Evolutionary conservation across 1,284 basidiomycete species (phyloP).

Genomic region (Gomphus sp.): DNA sequence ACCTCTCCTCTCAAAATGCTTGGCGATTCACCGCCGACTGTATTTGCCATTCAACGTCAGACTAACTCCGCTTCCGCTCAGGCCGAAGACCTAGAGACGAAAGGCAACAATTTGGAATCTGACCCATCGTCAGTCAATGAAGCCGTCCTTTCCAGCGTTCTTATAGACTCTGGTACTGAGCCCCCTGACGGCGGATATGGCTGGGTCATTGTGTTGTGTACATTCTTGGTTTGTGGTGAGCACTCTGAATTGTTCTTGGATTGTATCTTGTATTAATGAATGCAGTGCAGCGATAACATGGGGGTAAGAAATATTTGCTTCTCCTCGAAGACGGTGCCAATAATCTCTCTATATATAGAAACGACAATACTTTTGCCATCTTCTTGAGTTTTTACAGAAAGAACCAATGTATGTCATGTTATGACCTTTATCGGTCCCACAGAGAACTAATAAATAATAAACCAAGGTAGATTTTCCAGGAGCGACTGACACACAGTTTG

Average conservation of each 20-base stretch:
- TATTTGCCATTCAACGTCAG: background rate
- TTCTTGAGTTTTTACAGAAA: constrained; percentile 18
- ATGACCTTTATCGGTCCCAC: background rate
- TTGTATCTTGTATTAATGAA: background rate
- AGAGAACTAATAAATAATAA: background rate
- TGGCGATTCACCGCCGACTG: too few relatives aligned
- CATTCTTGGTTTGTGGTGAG: constrained; percentile 23
- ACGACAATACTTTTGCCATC: constrained; percentile 32
- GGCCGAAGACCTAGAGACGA: background rate
- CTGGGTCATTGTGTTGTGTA: constrained; percentile 27
- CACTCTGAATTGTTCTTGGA: background rate
- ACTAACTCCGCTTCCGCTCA: background rate
- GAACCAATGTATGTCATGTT: background rate
- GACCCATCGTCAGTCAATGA: background rate
- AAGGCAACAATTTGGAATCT: background rate
- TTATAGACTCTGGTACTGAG: background rate
- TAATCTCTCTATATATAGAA: constrained; percentile 10
- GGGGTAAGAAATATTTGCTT: constrained; percentile 13
- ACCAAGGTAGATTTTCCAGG: constrained; percentile 19
- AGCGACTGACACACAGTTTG: constrained; percentile 26
- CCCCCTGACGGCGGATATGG: constrained; percentile 32
- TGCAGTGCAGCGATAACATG: constrained; percentile 11
- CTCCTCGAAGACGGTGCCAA: background rate
- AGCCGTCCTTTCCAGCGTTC: background rate
- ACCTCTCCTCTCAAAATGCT: too few relatives aligned